Conservation (phyloP, 108 stramenopile species). For the Nitzschia sp. region DNA sequence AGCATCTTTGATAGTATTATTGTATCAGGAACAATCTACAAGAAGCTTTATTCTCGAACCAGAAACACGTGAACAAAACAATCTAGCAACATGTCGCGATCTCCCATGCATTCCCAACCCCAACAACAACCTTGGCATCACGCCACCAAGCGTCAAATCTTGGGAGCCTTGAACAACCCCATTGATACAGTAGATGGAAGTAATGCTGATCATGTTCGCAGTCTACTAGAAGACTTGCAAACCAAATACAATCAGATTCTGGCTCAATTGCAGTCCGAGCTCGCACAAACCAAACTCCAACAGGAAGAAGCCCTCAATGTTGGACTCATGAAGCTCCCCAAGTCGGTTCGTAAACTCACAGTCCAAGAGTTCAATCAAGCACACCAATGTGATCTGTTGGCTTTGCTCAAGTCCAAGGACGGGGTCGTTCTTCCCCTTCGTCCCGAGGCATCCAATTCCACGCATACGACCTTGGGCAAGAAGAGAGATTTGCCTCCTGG, state of each 20-base stretch:
- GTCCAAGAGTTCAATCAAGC: constrained; percentile 64
- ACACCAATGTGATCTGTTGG: constrained; percentile 57
- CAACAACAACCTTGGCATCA: constrained; percentile 13
- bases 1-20: too few species aligned
- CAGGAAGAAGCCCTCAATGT: constrained; percentile 35
- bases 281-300: constrained; percentile 27
- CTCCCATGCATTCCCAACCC: constrained; percentile 7
- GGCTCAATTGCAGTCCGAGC: constrained; percentile 26
- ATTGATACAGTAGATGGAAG: constrained; percentile 30
- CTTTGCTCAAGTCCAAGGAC: constrained; percentile 46
- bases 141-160: constrained; percentile 40
- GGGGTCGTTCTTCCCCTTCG: constrained; percentile 6
- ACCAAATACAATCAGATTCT: constrained; percentile 29
- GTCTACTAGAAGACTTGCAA: constrained; percentile 40
- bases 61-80: not conserved
- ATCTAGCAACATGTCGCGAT: constrained; percentile 1
- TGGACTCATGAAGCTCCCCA: constrained; percentile 48
- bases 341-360: constrained; percentile 54
- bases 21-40: too few species aligned
- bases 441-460: not conserved
- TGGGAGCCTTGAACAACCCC: constrained; percentile 23
- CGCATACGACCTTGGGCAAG: constrained; percentile 22
- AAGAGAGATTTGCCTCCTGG: constrained; percentile 17
- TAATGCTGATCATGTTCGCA: constrained; percentile 34
- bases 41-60: not conserved